A percentile compares a stretch with the other conserved stretches of the same genome.
phyloP scores from a whole-genome alignment of 768 basidiomycete genomes.

The Leccinellum luteum region DNA sequence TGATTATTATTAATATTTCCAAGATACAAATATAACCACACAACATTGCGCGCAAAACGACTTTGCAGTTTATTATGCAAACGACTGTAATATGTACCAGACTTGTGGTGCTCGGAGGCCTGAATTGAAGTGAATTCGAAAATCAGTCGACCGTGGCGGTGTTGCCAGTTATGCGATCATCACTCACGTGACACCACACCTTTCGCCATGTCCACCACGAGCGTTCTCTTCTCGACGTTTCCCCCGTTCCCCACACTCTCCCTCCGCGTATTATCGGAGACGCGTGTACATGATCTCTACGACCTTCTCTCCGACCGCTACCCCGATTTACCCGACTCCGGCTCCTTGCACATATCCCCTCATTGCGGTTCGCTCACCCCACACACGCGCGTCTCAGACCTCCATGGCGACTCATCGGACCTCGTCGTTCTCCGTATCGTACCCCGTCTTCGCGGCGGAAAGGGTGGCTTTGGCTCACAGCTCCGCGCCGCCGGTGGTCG shows the following conservation, averaged over 20 bases:
- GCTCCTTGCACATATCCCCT: constrained; percentile 41
- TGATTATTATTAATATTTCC: no score
- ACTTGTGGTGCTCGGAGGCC: no score
- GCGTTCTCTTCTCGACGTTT: constrained; percentile 58
- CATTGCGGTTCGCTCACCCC: constrained; percentile 34
- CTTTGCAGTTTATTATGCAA: no score
- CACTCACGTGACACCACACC: constrained; percentile 1
- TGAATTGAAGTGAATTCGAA: no score
- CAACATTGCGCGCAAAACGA: no score
- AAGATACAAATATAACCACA: no score
- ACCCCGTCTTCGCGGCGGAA: constrained; percentile 81
- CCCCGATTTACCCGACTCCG: constrained; percentile 42
- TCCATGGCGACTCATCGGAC: constrained; percentile 29
- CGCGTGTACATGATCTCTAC: constrained; percentile 40
- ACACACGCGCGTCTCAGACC: constrained; percentile 35
- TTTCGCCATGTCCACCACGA: constrained; percentile 44
- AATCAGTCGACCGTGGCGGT: no score
- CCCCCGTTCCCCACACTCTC: constrained; percentile 58
- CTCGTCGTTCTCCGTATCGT: constrained; percentile 71
- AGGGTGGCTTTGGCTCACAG: constrained; percentile 97
- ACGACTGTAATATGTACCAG: no score
- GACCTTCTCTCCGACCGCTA: constrained; percentile 46
- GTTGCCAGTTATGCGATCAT: no score
- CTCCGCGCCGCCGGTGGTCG: constrained; percentile 95
- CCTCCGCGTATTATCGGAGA: constrained; percentile 42